These are phyloP conservation scores for Xylaria nigripes DNA, from an alignment of 495 filamentous ascomycete genomes.

Conservation along the genomic window DNA sequence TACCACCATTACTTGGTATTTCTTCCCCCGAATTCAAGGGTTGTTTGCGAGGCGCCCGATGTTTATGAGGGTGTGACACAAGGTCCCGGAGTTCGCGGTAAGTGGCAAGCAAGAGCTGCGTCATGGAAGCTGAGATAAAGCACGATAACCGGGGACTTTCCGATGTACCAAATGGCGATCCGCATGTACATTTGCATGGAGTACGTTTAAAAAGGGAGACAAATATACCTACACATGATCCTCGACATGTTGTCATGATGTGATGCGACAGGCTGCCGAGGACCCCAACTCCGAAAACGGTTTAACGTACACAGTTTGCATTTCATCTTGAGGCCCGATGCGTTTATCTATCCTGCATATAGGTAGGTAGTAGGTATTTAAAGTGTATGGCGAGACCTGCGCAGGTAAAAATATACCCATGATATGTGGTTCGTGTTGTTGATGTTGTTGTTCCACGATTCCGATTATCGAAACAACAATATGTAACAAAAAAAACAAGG, in stretches of 20 bases:
- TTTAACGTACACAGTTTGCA: neutral
- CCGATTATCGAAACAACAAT: neutral
- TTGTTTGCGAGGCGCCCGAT: conserved; percentile 12
- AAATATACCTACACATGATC: neutral
- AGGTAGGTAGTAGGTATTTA: too few species aligned
- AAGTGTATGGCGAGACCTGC: neutral
- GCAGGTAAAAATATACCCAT: neutral
- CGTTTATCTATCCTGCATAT: neutral
- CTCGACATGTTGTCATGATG: neutral
- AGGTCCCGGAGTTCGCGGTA: conserved; percentile 8
- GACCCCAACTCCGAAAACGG: neutral
- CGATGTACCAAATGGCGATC: conserved; percentile 27
- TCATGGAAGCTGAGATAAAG: conserved; percentile 21
- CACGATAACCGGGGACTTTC: conserved; percentile 26
- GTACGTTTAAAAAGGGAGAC: neutral
- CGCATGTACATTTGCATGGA: conserved; percentile 23
- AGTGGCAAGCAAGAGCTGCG: conserved; percentile 11
- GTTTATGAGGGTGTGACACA: conserved; percentile 24
- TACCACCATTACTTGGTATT: neutral
- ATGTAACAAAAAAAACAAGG: neutral
- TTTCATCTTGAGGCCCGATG: conserved; percentile 24
- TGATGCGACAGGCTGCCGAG: neutral
- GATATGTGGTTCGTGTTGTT: too few species aligned
- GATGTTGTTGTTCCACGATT: conserved; percentile 1
- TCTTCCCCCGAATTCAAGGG: conserved; percentile 9